A percentile compares a stretch with the other conserved stretches of the same genome.
These are phyloP conservation scores for Sambucus nigra DNA, from an alignment of 129 eudicot genomes.

Conservation along the genomic window DNA sequence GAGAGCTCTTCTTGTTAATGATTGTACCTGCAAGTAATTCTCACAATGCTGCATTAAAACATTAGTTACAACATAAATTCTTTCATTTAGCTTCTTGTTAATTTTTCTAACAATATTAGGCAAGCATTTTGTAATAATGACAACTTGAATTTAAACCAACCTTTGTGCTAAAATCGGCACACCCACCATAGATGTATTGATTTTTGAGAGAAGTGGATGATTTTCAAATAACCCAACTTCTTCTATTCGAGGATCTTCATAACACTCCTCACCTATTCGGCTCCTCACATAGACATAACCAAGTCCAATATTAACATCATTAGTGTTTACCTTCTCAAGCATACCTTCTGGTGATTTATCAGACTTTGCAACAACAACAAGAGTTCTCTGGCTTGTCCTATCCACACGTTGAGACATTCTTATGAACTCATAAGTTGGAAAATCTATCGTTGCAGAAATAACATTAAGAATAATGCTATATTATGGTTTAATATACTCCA, in stretches of 20 bases:
- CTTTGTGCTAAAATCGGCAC: slow-evolving; percentile 19
- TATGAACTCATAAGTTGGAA: slow-evolving; percentile 25
- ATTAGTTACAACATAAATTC: slow-evolving; percentile 4
- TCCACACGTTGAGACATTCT: slow-evolving; percentile 25
- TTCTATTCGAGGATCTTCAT: slow-evolving; percentile 13
- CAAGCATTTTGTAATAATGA: slow-evolving; percentile 24
- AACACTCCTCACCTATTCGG: slow-evolving; percentile 13
- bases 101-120: slow-evolving; percentile 15
- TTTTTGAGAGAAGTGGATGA: slow-evolving; percentile 13
- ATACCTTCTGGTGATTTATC: slow-evolving; percentile 24
- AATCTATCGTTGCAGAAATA: slow-evolving; percentile 22
- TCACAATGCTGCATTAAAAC: slow-evolving; percentile 13
- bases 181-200: slow-evolving; percentile 26
- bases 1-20: slow-evolving; percentile 18
- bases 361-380: slow-evolving; percentile 30
- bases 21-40: slow-evolving; percentile 20
- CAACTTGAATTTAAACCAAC: slow-evolving; percentile 17
- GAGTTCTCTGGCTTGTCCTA: slow-evolving; percentile 24
- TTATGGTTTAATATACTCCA: slow-evolving; percentile 29
- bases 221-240: slow-evolving; percentile 14
- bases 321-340: slow-evolving; percentile 27
- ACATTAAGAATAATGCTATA: slow-evolving; percentile 33
- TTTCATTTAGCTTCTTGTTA: slow-evolving; percentile 19
- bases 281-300: slow-evolving; percentile 26
- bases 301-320: slow-evolving; percentile 32